These are phyloP conservation scores for Cutaneotrichosporon curvatum DNA, from an alignment of 1,284 basidiomycete species.

Conservation along the genomic window DNA sequence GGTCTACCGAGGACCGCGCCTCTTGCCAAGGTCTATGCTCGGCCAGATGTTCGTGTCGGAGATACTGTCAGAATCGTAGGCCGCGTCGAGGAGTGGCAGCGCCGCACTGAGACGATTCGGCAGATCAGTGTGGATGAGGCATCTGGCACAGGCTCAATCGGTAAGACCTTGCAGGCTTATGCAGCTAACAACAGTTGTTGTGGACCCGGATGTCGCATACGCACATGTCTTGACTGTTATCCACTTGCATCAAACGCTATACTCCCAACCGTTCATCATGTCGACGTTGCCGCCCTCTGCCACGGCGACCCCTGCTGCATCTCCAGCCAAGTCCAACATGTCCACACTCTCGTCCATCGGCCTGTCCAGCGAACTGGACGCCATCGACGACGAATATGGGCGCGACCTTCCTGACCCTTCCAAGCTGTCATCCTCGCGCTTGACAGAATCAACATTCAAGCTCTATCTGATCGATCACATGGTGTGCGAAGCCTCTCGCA, in stretches of 20 bases:
- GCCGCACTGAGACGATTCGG: constrained; percentile 25
- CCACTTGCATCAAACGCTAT: constrained; percentile 24
- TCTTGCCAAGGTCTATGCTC: constrained; percentile 16
- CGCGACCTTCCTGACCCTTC: constrained; percentile 28
- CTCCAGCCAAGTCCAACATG: constrained; percentile 5
- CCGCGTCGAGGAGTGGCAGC: constrained; percentile 31
- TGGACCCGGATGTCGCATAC: constrained; percentile 33
- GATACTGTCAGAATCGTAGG: constrained; percentile 36
- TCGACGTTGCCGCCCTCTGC: constrained; percentile 6
- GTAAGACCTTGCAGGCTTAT: constrained; percentile 13
- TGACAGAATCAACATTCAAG: constrained; percentile 35
- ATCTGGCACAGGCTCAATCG: constrained; percentile 24
- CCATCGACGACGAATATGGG: constrained; percentile 11
- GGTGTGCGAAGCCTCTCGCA: constrained; percentile 17
- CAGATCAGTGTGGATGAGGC: constrained; percentile 31
- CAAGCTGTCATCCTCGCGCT: constrained; percentile 26
- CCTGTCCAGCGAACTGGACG: constrained; percentile 17
- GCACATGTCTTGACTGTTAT: constrained; percentile 19
- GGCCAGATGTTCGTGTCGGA: constrained; percentile 34
- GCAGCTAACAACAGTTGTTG: constrained; percentile 22
- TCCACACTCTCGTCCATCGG: constrained; percentile 3
- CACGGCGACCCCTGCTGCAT: too few species aligned
- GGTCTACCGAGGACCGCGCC: neutral
- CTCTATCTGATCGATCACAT: constrained; percentile 39
- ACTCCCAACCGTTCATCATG: constrained; percentile 30